phyloP scores from a whole-genome alignment of 306 rosid genomes.

The Sicyos edulis region DNA sequence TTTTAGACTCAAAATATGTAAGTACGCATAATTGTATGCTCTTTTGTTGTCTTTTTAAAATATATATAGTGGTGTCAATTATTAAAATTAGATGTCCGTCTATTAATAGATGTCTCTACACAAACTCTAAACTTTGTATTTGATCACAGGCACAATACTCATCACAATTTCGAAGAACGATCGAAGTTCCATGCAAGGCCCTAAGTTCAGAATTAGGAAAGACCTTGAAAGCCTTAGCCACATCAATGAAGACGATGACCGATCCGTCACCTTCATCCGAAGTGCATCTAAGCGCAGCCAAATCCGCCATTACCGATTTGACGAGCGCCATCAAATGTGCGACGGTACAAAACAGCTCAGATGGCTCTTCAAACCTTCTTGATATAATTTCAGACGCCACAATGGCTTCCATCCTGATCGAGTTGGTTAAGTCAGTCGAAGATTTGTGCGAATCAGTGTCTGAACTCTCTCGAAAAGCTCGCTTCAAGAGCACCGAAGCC shows the following conservation, averaged over 20 bases:
- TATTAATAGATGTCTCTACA: no score
- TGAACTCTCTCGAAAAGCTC: slow-evolving; percentile 60
- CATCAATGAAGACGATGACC: slow-evolving; percentile 57
- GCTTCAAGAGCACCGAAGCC: slow-evolving; percentile 41
- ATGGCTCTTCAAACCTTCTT: slow-evolving; percentile 30
- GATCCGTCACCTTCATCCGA: slow-evolving; percentile 37
- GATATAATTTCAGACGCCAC: slow-evolving; percentile 52
- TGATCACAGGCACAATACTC: slow-evolving; percentile 30
- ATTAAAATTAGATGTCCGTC: no score
- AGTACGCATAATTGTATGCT: no score
- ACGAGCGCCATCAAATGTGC: slow-evolving; percentile 37
- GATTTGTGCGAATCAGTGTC: slow-evolving; percentile 49
- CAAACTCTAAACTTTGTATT: not conserved
- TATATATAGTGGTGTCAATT: no score
- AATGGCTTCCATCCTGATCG: slow-evolving; percentile 51
- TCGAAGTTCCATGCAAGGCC: slow-evolving; percentile 49
- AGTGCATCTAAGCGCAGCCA: slow-evolving; percentile 41
- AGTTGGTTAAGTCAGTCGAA: slow-evolving; percentile 55
- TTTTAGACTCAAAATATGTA: no score
- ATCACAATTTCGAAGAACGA: slow-evolving; percentile 35
- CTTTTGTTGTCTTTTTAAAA: no score
- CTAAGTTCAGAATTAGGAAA: slow-evolving; percentile 57
- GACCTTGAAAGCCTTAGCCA: slow-evolving; percentile 48
- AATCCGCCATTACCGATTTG: slow-evolving; percentile 46
- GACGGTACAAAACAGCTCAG: slow-evolving; percentile 22